These are phyloP conservation scores for Raddia guianensis DNA, from an alignment of 176 grass and related monocot genomes.

Conservation along the genomic window DNA sequence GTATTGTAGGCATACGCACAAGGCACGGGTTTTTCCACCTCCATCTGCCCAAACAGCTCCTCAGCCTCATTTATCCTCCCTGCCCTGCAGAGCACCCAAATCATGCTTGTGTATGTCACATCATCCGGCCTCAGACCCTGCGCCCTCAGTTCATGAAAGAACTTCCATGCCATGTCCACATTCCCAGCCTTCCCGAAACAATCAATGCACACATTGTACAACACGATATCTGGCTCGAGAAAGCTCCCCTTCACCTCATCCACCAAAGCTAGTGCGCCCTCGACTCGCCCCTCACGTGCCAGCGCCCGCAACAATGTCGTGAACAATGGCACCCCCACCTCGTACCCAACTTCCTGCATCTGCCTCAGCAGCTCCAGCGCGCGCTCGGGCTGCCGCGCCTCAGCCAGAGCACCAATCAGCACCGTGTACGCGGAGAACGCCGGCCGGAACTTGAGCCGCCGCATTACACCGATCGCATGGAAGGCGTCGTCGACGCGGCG, in stretches of 20 bases:
- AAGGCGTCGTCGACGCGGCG: constrained; percentile 58
- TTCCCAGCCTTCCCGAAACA: constrained; percentile 92
- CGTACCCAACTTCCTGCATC: constrained; percentile 94
- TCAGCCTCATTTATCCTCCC: constrained; percentile 67
- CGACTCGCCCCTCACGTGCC: constrained; percentile 59
- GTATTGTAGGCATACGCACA: constrained; percentile 87
- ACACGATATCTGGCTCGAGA: constrained; percentile 65
- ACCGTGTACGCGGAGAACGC: constrained; percentile 80
- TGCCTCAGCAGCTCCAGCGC: constrained; percentile 78
- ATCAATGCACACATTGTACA: constrained; percentile 93
- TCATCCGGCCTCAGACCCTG: constrained; percentile 78
- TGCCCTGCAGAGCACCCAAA: constrained; percentile 82
- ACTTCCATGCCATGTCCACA: constrained; percentile 94
- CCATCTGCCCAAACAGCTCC: constrained; percentile 79
- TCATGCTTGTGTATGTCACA: constrained; percentile 89
- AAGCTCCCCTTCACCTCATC: constrained; percentile 86
- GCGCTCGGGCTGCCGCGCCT: constrained; percentile 55
- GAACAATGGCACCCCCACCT: constrained; percentile 75
- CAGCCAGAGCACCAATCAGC: constrained; percentile 72
- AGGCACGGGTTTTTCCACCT: constrained; percentile 57
- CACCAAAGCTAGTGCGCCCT: constrained; percentile 56
- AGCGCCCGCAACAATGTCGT: constrained; percentile 74
- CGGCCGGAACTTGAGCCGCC: constrained; percentile 80
- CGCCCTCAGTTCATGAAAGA: constrained; percentile 80
- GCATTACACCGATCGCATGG: constrained; percentile 48